Evolutionary conservation across 257 asterid species (phyloP), one percentile per base, ranked within the genome.

Genomic region (Coffea canephora): DNA sequence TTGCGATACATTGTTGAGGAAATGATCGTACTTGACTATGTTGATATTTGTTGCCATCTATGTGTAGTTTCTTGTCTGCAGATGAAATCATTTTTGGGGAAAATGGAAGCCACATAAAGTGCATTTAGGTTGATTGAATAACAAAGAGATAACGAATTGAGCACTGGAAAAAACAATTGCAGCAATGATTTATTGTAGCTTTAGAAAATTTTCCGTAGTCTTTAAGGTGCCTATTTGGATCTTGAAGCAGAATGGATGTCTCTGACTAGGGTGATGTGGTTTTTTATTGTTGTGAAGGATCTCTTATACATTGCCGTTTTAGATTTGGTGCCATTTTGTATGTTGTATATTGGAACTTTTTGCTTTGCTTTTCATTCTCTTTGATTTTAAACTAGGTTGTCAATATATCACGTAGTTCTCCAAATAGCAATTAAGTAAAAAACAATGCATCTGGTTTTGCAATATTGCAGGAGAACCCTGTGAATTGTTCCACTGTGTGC

Each of bases 401-500:
- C 27, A 41, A 31, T 49, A 13, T 67, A 34, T 62, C 31, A 14
- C 49, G 45, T 59, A 18, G 31, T 69, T 16, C 39, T 23, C 46
- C 41, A 36, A 19, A 18, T 45, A 9, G 46, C 71, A 54, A 54
- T 59, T 68, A 57, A 36, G n/a, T 57, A 39, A n/a, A 18, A 9
- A 18, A 2, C 43, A 34, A 43, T 36, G 15, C 25, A 19, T 52
- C 49, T 81, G 73, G 3, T 73, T 82, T 74, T 50, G 66, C 74
- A 82, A 78, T 69, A 71, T 55, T 83, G 79, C 97, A 96, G 99
- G 99, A 62, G 98, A 94, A 89, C 92, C 93, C 75, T 91, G 97
- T 78, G 99, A 92, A 86, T 77, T 87, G 79, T 96, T 92, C 87
- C 99, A 96, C 86, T 96, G 99, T 83, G 92, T 96, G 84, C 98